phyloP scores from a whole-genome alignment of 495 filamentous ascomycete species.

The Neurospora sp. region DNA sequence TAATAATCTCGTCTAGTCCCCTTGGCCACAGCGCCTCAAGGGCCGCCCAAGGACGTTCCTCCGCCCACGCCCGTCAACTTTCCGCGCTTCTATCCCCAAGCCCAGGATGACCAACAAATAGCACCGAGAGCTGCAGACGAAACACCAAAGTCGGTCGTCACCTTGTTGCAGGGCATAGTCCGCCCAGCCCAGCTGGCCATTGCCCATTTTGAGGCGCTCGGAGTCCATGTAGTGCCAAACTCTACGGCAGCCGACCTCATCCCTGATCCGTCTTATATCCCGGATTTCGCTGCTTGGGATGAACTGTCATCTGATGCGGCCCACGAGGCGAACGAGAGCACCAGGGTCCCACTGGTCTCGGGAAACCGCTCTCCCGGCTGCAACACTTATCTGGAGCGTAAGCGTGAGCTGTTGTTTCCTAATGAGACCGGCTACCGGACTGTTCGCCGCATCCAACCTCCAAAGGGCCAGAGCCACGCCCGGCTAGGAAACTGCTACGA shows the following conservation, averaged over 20 bases:
- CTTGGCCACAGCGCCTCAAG: conserved; percentile 11
- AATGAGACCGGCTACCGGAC: conserved; percentile 43
- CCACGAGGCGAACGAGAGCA: conserved; percentile 30
- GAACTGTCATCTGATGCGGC: conserved; percentile 32
- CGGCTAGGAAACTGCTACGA: conserved; percentile 47
- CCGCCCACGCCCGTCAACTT: conserved; percentile 44
- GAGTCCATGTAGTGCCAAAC: conserved; percentile 36
- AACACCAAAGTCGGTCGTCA: conserved; percentile 24
- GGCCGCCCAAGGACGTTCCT: conserved; percentile 36
- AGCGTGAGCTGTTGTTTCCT: conserved; percentile 36
- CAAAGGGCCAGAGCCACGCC: conserved; percentile 32
- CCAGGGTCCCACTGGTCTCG: conserved; percentile 31
- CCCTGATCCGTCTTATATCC: conserved; percentile 37
- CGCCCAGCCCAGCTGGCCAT: conserved; percentile 35
- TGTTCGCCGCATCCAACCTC: conserved; percentile 38
- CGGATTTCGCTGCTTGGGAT: conserved; percentile 36
- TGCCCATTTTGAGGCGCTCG: conserved; percentile 39
- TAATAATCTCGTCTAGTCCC: conserved; percentile 24
- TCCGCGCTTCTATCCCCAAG: conserved; percentile 32
- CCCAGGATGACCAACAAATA: conserved; percentile 4
- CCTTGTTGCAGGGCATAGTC: conserved; percentile 35
- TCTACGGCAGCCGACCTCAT: conserved; percentile 33
- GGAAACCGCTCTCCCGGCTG: conserved; percentile 39
- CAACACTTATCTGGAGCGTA: conserved; percentile 40
- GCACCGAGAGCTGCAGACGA: conserved; percentile 1